phyloP scores from a whole-genome alignment of 495 filamentous ascomycete species.

The Xeromyces bisporus region DNA sequence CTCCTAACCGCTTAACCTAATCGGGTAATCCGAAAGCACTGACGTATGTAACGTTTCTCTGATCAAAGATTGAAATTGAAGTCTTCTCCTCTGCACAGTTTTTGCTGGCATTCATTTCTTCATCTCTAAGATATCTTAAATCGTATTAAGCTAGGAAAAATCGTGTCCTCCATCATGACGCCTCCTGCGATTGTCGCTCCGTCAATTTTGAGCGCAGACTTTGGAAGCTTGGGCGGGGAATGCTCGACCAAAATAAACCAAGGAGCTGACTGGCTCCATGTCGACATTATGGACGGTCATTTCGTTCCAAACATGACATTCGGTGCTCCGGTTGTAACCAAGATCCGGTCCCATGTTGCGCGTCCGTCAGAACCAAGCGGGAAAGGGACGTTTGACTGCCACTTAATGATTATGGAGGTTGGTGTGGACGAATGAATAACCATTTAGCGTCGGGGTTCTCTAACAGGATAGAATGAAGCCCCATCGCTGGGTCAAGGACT shows the following conservation, averaged over 20 bases:
- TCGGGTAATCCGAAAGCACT: too few relatives aligned
- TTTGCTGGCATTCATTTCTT: not conserved
- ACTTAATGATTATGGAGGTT: constrained; percentile 99
- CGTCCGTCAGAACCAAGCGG: constrained; percentile 38
- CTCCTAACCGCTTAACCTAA: too few relatives aligned
- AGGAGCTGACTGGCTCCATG: constrained; percentile 62
- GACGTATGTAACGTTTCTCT: too few relatives aligned
- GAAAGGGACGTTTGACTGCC: constrained; percentile 92
- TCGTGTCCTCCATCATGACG: constrained; percentile 62
- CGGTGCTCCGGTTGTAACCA: constrained; percentile 82
- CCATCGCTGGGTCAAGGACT: constrained; percentile 93
- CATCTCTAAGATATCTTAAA: too few relatives aligned
- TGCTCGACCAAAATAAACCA: constrained; percentile 67
- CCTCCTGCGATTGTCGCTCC: constrained; percentile 89
- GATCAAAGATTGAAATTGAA: too few relatives aligned
- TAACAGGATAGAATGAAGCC: constrained; percentile 36
- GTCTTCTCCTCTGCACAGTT: constrained; percentile 1
- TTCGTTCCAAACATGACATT: constrained; percentile 98
- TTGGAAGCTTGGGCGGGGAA: constrained; percentile 67
- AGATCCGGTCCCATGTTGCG: constrained; percentile 72
- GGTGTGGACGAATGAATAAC: constrained; percentile 1
- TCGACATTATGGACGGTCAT: constrained; percentile 94
- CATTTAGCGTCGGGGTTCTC: not conserved
- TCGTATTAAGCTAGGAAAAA: too few relatives aligned
- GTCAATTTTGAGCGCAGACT: constrained; percentile 93